Evolutionary conservation across 352 stramenopile species (phyloP).

Genomic region (Phytopythium boreale): DNA sequence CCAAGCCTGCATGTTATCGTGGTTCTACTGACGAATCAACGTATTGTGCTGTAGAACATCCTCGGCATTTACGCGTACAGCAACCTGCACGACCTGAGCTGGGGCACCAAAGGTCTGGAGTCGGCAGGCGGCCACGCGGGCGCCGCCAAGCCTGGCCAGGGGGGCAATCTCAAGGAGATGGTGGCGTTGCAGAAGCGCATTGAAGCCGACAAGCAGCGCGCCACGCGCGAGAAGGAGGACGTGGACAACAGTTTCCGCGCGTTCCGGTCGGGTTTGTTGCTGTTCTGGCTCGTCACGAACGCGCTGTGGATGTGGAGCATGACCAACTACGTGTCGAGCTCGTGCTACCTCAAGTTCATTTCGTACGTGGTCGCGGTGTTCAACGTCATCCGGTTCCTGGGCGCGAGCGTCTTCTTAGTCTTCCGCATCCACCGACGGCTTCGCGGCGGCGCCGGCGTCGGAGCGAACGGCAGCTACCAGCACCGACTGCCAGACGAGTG

Average conservation of each 20-base stretch:
- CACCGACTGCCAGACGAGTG: conserved; percentile 16
- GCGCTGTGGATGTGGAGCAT: conserved; percentile 41
- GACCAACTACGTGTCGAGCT: conserved; percentile 39
- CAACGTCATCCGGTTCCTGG: conserved; percentile 43
- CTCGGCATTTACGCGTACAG: conserved; percentile 39
- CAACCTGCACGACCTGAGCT: conserved; percentile 37
- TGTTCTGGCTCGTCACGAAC: conserved; percentile 54
- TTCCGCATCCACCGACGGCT: conserved; percentile 34
- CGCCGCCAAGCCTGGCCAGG: conserved; percentile 13
- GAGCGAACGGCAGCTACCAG: conserved; percentile 12
- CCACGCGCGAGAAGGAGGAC: conserved; percentile 36
- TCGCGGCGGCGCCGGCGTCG: conserved; percentile 2
- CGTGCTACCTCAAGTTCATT: conserved; percentile 43
- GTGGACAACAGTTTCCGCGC: conserved; percentile 49
- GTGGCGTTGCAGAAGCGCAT: conserved; percentile 45
- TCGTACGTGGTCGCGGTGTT: conserved; percentile 44
- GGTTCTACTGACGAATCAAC: neutral
- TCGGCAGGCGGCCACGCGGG: conserved; percentile 15
- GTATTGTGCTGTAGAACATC: conserved; percentile 15
- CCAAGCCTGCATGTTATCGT: neutral
- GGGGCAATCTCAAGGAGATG: conserved; percentile 42
- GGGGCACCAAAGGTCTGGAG: conserved; percentile 33
- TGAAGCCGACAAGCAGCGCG: conserved; percentile 31
- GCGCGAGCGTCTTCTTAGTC: conserved; percentile 29
- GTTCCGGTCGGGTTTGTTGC: conserved; percentile 41